A percentile compares a stretch with the other conserved stretches of the same genome.
Evolutionary conservation across 306 rosid species (phyloP).

Genomic region (Castanopsis chinensis): DNA sequence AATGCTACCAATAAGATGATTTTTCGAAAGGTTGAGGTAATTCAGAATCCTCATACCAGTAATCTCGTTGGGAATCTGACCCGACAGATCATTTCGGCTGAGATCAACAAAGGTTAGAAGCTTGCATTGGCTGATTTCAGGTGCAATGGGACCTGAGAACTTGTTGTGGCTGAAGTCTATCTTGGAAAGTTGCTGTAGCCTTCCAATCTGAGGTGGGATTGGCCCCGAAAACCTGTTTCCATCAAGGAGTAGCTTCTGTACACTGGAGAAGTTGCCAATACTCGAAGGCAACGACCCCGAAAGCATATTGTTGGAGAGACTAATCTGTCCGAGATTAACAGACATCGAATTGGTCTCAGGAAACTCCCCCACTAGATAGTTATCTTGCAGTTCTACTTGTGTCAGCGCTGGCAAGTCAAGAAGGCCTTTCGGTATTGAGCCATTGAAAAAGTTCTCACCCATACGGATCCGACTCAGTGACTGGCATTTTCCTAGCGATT

Average conservation of each 20-base stretch:
- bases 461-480: conserved; percentile 76
- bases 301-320: conserved; percentile 75
- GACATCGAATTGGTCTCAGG: conserved; percentile 52
- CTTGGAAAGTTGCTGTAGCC: conserved; percentile 80
- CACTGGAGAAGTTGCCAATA: conserved; percentile 80
- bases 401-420: conserved; percentile 65
- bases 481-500: conserved; percentile 65
- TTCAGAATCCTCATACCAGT: conserved; percentile 82
- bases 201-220: conserved; percentile 82
- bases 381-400: conserved; percentile 87
- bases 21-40: conserved; percentile 81
- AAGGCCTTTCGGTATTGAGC: conserved; percentile 84
- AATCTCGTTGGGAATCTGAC: conserved; percentile 76
- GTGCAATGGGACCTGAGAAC: conserved; percentile 63
- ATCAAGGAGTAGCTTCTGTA: conserved; percentile 90
- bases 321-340: conserved; percentile 71
- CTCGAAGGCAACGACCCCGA: conserved; percentile 71
- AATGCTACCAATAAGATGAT: conserved; percentile 74
- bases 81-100: conserved; percentile 75
- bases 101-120: conserved; percentile 79
- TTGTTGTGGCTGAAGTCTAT: conserved; percentile 79
- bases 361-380: conserved; percentile 60
- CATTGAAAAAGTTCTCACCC: conserved; percentile 86
- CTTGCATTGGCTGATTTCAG: conserved; percentile 80
- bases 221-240: conserved; percentile 75